Percentiles rank a stretch among this genome's conserved stretches.
These are phyloP conservation scores for Vachellia pachyceras DNA, from an alignment of 306 rosid genomes.

Conservation along the genomic window DNA sequence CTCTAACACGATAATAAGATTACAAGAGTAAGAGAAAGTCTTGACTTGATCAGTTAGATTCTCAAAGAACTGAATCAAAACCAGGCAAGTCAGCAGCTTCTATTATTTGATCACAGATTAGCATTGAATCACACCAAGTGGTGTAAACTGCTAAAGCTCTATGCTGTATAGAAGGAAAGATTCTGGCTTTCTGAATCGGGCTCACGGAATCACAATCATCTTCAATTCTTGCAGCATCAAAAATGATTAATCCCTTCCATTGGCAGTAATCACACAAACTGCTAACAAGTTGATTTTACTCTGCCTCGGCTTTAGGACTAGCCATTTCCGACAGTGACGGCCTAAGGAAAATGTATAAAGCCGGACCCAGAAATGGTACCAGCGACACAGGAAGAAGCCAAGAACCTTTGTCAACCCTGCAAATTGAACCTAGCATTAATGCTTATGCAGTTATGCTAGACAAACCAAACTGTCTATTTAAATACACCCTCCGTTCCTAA, in stretches of 20 bases:
- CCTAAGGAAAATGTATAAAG: constrained; percentile 70
- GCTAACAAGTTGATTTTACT: constrained; percentile 30
- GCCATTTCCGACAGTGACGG: constrained; percentile 54
- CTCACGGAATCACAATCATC: too few species aligned
- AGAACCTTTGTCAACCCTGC: constrained; percentile 83
- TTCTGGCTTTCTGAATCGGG: too few species aligned
- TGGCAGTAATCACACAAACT: background rate
- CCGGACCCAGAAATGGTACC: constrained; percentile 82
- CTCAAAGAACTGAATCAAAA: background rate
- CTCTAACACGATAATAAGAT: background rate
- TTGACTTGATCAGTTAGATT: background rate
- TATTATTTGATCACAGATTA: background rate
- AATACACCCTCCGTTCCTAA: background rate
- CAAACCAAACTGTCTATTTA: background rate
- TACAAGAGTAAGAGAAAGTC: background rate
- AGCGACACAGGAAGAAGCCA: constrained; percentile 84
- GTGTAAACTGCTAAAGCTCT: background rate
- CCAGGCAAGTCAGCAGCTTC: background rate
- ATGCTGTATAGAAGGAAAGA: background rate
- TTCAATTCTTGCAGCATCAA: too few species aligned
- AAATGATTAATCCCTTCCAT: background rate
- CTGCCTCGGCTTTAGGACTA: constrained; percentile 44
- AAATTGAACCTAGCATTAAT: constrained; percentile 14
- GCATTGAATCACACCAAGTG: background rate
- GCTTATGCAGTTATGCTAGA: constrained; percentile 6